Evolutionary conservation across 306 rosid genomes (phyloP).

Genomic region (Quercus rubra): DNA sequence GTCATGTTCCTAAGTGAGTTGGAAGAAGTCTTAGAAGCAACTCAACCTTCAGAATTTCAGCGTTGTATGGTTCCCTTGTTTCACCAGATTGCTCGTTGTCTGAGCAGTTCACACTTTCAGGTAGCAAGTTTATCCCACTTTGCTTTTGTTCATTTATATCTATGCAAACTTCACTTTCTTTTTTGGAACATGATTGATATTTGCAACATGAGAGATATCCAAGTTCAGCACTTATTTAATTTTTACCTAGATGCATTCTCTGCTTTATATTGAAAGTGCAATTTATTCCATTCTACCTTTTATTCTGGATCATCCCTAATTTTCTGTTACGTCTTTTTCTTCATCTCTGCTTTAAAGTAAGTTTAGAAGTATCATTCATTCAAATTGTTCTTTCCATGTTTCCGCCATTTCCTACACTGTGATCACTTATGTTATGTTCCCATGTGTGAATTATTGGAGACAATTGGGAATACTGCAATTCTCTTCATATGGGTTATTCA

Average conservation of each 20-base stretch:
- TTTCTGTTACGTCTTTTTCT: not conserved
- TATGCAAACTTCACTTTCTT: not conserved
- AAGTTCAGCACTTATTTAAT: not conserved
- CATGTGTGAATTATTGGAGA: not conserved
- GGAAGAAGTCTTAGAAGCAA: slow-evolving; percentile 60
- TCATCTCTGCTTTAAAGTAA: not conserved
- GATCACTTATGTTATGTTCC: not conserved
- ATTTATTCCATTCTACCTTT: not conserved
- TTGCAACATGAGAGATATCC: not conserved
- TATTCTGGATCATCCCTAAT: not conserved
- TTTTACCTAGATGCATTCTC: not conserved
- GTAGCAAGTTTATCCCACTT: slow-evolving; percentile 16
- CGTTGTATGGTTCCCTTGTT: slow-evolving; percentile 58
- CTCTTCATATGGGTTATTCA: not conserved
- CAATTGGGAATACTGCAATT: not conserved
- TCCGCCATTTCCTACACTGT: not conserved
- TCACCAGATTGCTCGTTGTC: slow-evolving; percentile 46
- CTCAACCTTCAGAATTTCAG: slow-evolving; percentile 60
- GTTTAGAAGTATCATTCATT: not conserved
- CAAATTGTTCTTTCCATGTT: not conserved
- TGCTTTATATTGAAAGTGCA: not conserved
- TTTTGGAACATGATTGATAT: not conserved
- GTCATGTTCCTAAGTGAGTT: slow-evolving; percentile 61
- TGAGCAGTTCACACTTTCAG: slow-evolving; percentile 60
- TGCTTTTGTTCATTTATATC: not conserved